These are phyloP conservation scores for Lentithecium fluviatile DNA, from an alignment of 495 filamentous ascomycete species.

Conservation along the genomic window DNA sequence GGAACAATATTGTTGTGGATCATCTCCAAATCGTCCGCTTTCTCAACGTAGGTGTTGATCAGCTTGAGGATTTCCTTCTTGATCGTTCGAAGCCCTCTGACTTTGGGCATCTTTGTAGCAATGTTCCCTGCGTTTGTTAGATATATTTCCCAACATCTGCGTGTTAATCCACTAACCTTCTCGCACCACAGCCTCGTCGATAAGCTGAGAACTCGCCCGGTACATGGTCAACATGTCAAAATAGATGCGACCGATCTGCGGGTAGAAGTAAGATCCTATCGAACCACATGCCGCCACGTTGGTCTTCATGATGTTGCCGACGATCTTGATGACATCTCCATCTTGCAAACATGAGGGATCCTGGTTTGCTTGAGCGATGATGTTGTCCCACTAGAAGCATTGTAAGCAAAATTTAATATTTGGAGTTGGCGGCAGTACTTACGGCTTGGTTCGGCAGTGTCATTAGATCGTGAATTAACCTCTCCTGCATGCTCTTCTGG, in stretches of 20 bases:
- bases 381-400: slow-evolving; percentile 74
- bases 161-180: slow-evolving; percentile 63
- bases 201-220: slow-evolving; percentile 88
- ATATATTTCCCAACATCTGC: neutral
- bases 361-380: slow-evolving; percentile 79
- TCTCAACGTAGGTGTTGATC: slow-evolving; percentile 95
- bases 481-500: slow-evolving; percentile 84
- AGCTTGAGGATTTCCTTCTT: slow-evolving; percentile 99
- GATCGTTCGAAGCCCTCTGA: slow-evolving; percentile 91
- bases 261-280: slow-evolving; percentile 95
- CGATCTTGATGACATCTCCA: slow-evolving; percentile 90
- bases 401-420: slow-evolving; percentile 28
- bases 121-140: slow-evolving; percentile 61
- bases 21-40: slow-evolving; percentile 93
- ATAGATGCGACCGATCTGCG: slow-evolving; percentile 97
- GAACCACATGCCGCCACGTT: slow-evolving; percentile 97
- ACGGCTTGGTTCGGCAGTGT: slow-evolving; percentile 79
- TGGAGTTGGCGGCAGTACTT: slow-evolving; percentile 28
- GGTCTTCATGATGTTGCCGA: slow-evolving; percentile 99
- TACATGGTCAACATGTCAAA: slow-evolving; percentile 99
- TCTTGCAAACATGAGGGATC: slow-evolving; percentile 83
- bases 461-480: slow-evolving; percentile 91
- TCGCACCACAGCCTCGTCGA: slow-evolving; percentile 82
- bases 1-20: slow-evolving; percentile 91
- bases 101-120: slow-evolving; percentile 96